Evolutionary conservation across 108 stramenopile species (phyloP), one percentile per base, ranked within the genome.

Genomic region (Nannochloropsis salina): DNA sequence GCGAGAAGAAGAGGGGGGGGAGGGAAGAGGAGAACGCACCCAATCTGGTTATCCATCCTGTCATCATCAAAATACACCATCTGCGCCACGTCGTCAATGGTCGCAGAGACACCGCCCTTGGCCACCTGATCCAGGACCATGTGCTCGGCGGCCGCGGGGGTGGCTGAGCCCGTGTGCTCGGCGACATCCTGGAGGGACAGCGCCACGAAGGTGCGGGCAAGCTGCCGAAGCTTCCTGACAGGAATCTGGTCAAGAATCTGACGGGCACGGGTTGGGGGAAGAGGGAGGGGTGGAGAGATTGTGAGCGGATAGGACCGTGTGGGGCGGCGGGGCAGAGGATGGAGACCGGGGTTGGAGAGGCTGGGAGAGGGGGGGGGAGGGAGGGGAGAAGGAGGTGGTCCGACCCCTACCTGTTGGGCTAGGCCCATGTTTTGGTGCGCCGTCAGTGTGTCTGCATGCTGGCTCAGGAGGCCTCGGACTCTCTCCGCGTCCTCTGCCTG

Each of bases 11-110:
- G 6, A 0, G 5, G 3, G 61, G 61, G 3, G 8, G 61, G 8
- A 6, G 95, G 94, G 21, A 90, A 97, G 44, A 94, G 93, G 9
- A 93, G 95, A 0, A 74, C 61, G n/a, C n/a, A 74, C 61, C 61
- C 61, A 74, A 74, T 4, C 61, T 15, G 20, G 4, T 74, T n/a
- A 15, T 74, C 8, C 6, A n/a, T 15, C 61, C n/a, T n/a, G 61
- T 74, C 6, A 4, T 74, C 61, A 74, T n/a, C n/a, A 8, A 74
- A 74, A 8, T n/a, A 74, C 6, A 74, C 61, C 61, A 8, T 74
- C 20, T n/a, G 20, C 61, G 61, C n/a, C 61, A 74, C 61, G 2
- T 74, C 61, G n/a, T 74, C 61, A 15, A 74, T n/a, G 20, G 61
- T n/a, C 8, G 61, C 61, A 3, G n/a, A 15, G n/a, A 74, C n/a